These are phyloP conservation scores for Coemansia sp. DNA, from an alignment of 192 early-diverging fungal genomes.

Conservation along the genomic window DNA sequence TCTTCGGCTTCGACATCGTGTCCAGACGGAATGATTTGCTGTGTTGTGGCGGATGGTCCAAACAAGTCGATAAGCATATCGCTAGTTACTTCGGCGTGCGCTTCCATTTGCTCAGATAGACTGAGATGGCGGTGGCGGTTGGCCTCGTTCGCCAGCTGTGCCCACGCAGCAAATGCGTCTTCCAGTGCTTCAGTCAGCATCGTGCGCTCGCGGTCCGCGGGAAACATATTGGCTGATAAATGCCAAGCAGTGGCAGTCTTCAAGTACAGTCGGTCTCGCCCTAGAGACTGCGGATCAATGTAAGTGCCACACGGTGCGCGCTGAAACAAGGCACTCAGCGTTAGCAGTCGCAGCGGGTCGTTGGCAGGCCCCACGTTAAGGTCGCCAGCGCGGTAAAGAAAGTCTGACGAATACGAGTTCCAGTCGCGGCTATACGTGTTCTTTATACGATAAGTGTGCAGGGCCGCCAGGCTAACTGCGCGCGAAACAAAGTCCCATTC, in stretches of 20 bases:
- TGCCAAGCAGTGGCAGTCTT: conserved; percentile 46
- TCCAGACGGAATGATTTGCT: conserved; percentile 30
- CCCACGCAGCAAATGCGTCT: conserved; percentile 53
- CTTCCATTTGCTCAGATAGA: conserved; percentile 44
- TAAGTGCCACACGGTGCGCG: conserved; percentile 39
- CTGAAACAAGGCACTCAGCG: conserved; percentile 39
- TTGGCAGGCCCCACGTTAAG: conserved; percentile 52
- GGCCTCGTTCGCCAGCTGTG: conserved; percentile 25
- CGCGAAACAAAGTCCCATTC: conserved; percentile 32
- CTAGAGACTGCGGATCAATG: conserved; percentile 27
- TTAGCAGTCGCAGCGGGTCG: conserved; percentile 43
- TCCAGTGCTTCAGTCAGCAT: conserved; percentile 50
- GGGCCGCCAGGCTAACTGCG: conserved; percentile 22
- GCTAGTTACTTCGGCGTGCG: conserved; percentile 42
- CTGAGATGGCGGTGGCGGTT: conserved; percentile 40
- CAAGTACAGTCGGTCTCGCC: conserved; percentile 40
- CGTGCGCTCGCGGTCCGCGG: conserved; percentile 46
- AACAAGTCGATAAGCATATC: conserved; percentile 53
- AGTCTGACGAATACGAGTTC: conserved; percentile 33
- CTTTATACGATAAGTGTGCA: conserved; percentile 47
- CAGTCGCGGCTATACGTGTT: conserved; percentile 51
- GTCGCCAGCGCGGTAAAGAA: conserved; percentile 40
- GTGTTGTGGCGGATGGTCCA: conserved; percentile 15
- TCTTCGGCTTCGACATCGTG: conserved; percentile 11
- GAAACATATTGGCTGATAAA: conserved; percentile 41